A percentile compares a stretch with the other conserved stretches of the same genome.
Conservation (phyloP, 371 early-diverging fungal genomes). For the Apophysomyces variabilis region DNA sequence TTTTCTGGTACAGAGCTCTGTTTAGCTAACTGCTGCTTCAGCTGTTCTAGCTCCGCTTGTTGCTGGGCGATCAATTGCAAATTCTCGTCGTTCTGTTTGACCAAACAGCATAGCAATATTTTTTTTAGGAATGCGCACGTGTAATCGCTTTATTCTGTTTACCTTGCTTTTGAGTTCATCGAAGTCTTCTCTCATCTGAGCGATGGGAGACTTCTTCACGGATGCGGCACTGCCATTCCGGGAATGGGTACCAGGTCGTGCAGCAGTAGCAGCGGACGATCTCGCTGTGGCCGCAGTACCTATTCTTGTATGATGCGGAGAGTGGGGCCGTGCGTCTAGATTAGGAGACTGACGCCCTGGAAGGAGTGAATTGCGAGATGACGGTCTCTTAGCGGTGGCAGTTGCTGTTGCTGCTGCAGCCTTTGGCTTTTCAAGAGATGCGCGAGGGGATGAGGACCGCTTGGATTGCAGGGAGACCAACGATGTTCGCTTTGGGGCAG, state of each 20-base stretch:
- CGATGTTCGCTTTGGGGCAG: slow-evolving; percentile 6
- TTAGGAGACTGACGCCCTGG: slow-evolving; percentile 10
- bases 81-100: slow-evolving; percentile 44
- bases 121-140: too few relatives aligned
- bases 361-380: slow-evolving; percentile 16
- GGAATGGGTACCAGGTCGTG: slow-evolving; percentile 23
- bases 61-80: slow-evolving; percentile 50
- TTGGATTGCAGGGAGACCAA: slow-evolving; percentile 5
- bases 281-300: slow-evolving; percentile 11
- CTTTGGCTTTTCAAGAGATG: slow-evolving; percentile 14
- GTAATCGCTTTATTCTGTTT: not conserved
- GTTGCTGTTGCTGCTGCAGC: slow-evolving; percentile 10
- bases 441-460: slow-evolving; percentile 3
- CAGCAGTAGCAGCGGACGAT: slow-evolving; percentile 18
- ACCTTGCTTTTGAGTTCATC: slow-evolving; percentile 38
- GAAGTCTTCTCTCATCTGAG: slow-evolving; percentile 38
- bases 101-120: not conserved
- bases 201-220: slow-evolving; percentile 32
- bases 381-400: not conserved
- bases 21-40: slow-evolving; percentile 29
- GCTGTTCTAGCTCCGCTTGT: slow-evolving; percentile 57
- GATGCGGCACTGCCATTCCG: slow-evolving; percentile 30
- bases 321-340: slow-evolving; percentile 22
- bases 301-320: slow-evolving; percentile 19
- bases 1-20: slow-evolving; percentile 18